phyloP scores from a whole-genome alignment of 176 grass and related monocot genomes.

The Elaeis guineensis region DNA sequence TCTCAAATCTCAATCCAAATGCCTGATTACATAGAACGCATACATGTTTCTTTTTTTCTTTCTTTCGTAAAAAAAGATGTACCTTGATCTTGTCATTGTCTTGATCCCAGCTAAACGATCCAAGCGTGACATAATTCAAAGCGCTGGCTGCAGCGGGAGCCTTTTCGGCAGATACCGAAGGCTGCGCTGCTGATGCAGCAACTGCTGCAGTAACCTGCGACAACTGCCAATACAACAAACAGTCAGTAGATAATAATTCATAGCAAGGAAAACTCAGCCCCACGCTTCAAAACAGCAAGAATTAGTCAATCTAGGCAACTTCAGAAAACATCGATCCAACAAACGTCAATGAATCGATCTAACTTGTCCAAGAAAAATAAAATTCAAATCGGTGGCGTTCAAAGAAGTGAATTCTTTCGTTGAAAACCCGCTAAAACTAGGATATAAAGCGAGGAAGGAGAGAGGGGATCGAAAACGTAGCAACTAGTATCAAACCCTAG shows the following conservation, averaged over 20 bases:
- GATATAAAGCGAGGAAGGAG: too few relatives aligned
- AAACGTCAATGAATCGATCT: too few relatives aligned
- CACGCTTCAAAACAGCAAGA: not conserved
- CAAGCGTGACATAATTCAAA: constrained; percentile 53
- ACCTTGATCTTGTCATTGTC: constrained; percentile 83
- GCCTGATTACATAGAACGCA: too few relatives aligned
- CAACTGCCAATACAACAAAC: constrained; percentile 15
- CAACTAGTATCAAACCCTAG: too few relatives aligned
- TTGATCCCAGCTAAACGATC: constrained; percentile 91
- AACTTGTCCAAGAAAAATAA: too few relatives aligned
- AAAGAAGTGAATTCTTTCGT: too few relatives aligned
- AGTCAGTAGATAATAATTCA: not conserved
- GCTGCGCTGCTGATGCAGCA: constrained; percentile 16
- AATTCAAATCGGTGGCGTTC: too few relatives aligned
- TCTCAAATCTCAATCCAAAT: too few relatives aligned
- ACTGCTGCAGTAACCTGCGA: constrained; percentile 12
- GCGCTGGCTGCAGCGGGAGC: constrained; percentile 3
- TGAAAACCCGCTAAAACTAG: too few relatives aligned
- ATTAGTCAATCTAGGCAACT: not conserved
- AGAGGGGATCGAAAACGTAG: too few relatives aligned
- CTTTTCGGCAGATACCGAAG: constrained; percentile 6
- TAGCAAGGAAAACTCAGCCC: not conserved
- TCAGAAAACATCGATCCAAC: too few relatives aligned
- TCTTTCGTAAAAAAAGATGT: not conserved
- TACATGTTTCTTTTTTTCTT: too few relatives aligned